Percentiles rank a stretch among this genome's conserved stretches.
phyloP scores from a whole-genome alignment of 352 stramenopile species.

The Globisporangium spinosum region DNA sequence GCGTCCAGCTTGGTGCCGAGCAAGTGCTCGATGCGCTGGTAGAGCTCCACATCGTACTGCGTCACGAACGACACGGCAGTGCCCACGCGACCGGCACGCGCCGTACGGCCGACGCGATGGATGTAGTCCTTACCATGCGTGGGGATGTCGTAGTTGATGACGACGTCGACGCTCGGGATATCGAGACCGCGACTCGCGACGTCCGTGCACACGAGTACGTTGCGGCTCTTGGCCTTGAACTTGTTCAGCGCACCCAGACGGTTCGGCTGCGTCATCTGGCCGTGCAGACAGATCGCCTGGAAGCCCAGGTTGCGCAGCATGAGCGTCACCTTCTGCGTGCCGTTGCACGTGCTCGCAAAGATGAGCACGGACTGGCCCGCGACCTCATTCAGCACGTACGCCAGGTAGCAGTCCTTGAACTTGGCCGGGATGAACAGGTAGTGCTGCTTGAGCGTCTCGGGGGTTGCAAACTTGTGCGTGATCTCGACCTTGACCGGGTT shows the following conservation, averaged over 20 bases:
- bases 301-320: constrained; percentile 98
- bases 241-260: constrained; percentile 96
- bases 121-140: constrained; percentile 99
- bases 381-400: constrained; percentile 98
- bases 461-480: constrained; percentile 97
- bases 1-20: constrained; percentile 79
- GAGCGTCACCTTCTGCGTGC: constrained; percentile 94
- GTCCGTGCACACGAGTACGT: constrained; percentile 89
- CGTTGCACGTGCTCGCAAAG: constrained; percentile 98
- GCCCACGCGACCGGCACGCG: constrained; percentile 92
- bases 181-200: constrained; percentile 92
- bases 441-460: constrained; percentile 96
- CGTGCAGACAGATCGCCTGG: constrained; percentile 96
- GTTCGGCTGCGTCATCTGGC: constrained; percentile 98
- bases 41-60: constrained; percentile 98
- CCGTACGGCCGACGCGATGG: constrained; percentile 97
- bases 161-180: constrained; percentile 96
- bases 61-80: constrained; percentile 97
- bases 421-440: constrained; percentile 99
- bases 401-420: constrained; percentile 99
- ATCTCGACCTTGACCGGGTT: constrained; percentile 97
- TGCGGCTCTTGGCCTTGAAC: constrained; percentile 93
- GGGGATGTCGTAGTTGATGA: constrained; percentile 99
- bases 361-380: constrained; percentile 96
- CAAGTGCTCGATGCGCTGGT: constrained; percentile 94